A percentile compares a stretch with the other conserved stretches of the same genome.
phyloP scores from a whole-genome alignment of 805 yeast genomes.

The Candida parachauliodes region DNA sequence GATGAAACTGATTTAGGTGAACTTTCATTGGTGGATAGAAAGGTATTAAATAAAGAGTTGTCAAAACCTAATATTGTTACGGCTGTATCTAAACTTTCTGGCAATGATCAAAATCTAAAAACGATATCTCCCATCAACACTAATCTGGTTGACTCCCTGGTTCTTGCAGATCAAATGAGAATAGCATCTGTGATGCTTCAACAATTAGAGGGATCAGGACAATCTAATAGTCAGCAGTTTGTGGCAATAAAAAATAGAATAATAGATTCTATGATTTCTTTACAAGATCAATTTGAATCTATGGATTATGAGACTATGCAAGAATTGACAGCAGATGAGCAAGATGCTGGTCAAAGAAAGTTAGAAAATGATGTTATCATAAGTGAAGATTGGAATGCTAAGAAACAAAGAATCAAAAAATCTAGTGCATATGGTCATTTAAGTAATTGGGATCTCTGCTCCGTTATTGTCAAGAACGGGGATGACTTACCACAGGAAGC shows the following conservation, averaged over 20 bases:
- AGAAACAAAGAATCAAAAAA: slow-evolving; percentile 74
- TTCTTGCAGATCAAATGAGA: slow-evolving; percentile 80
- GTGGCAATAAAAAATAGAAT: slow-evolving; percentile 23
- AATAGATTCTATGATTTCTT: slow-evolving; percentile 15
- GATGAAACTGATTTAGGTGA: slow-evolving; percentile 12
- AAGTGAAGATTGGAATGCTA: slow-evolving; percentile 91
- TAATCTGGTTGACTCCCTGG: slow-evolving; percentile 24
- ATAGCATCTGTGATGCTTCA: slow-evolving; percentile 94
- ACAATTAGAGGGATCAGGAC: slow-evolving; percentile 79
- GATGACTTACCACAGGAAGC: slow-evolving; percentile 96
- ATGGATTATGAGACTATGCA: slow-evolving; percentile 30
- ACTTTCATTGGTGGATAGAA: slow-evolving; percentile 6
- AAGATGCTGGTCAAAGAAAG: slow-evolving; percentile 74
- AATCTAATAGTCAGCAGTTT: slow-evolving; percentile 40
- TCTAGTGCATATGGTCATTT: slow-evolving; percentile 80
- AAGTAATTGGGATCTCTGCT: slow-evolving; percentile 90
- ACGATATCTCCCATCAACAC: slow-evolving; percentile 8
- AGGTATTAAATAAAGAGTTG: not conserved
- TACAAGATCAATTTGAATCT: slow-evolving; percentile 40
- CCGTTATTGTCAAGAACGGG: slow-evolving; percentile 95
- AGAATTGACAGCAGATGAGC: slow-evolving; percentile 61
- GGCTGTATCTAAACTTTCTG: too few relatives aligned
- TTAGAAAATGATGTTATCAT: slow-evolving; percentile 88
- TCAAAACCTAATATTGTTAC: not conserved
- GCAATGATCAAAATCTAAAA: not conserved